These are phyloP conservation scores for Pseudogymnoascus sp. DNA, from an alignment of 2,329 filamentous ascomycete genomes.

Conservation along the genomic window DNA sequence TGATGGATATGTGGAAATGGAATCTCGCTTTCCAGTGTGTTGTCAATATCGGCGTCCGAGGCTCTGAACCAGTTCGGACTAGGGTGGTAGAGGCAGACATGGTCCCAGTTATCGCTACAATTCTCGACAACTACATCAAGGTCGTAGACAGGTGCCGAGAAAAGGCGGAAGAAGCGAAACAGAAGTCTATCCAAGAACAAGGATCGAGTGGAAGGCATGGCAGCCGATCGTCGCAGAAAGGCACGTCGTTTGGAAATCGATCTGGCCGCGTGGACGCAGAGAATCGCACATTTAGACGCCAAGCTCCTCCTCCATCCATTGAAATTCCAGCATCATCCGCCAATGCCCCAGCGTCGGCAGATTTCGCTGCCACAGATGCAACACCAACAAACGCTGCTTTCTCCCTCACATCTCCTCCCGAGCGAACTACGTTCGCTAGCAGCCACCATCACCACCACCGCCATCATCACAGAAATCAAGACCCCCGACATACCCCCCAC, in stretches of 20 bases:
- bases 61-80: conserved; percentile 88
- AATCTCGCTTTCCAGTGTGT: conserved; percentile 98
- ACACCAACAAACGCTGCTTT: conserved; percentile 55
- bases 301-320: conserved; percentile 77
- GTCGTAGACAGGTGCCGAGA: conserved; percentile 88
- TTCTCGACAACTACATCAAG: conserved; percentile 96
- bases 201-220: conserved; percentile 31
- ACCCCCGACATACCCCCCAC: conserved; percentile 37
- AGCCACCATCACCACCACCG: conserved; percentile 45
- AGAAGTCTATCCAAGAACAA: conserved; percentile 40
- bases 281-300: conserved; percentile 60
- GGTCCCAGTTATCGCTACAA: conserved; percentile 97
- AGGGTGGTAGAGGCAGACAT: conserved; percentile 97
- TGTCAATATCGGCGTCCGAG: conserved; percentile 95
- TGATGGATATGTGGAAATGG: conserved; percentile 99
- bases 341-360: conserved; percentile 38
- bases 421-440: conserved; percentile 57
- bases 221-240: conserved; percentile 24
- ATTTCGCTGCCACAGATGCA: conserved; percentile 47
- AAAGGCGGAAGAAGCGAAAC: conserved; percentile 75
- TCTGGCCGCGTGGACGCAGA: conserved; percentile 48
- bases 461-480: conserved; percentile 44
- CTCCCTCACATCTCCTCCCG: conserved; percentile 62
- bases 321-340: conserved; percentile 59
- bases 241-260: conserved; percentile 44